These are phyloP conservation scores for Metarhizium brunneum DNA, from an alignment of 2,329 filamentous ascomycete genomes.

Conservation along the genomic window DNA sequence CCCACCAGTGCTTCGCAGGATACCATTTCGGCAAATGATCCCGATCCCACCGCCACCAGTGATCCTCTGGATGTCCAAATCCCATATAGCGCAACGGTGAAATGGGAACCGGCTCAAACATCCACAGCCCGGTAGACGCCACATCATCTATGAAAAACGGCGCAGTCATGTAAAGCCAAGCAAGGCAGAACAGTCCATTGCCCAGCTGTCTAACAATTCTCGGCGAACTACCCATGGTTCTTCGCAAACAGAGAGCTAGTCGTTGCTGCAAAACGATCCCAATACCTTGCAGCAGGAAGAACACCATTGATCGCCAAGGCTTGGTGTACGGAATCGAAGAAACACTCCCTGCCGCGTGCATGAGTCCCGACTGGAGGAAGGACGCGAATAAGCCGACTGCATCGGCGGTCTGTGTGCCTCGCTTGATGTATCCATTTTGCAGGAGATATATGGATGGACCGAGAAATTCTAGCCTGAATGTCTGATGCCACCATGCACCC, in stretches of 20 bases:
- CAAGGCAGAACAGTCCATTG: conserved; percentile 53
- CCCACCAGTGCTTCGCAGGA: conserved; percentile 53
- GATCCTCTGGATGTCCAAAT: conserved; percentile 49
- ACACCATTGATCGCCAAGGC: conserved; percentile 48
- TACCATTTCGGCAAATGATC: conserved; percentile 46
- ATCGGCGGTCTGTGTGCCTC: conserved; percentile 16
- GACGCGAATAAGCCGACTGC: conserved; percentile 24
- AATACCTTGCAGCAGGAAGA: conserved; percentile 63
- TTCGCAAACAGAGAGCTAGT: conserved; percentile 24
- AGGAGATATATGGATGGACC: conserved; percentile 45
- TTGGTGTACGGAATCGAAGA: conserved; percentile 47
- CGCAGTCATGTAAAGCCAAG: conserved; percentile 62
- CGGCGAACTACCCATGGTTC: conserved; percentile 30
- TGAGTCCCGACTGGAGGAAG: conserved; percentile 55
- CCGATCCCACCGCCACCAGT: conserved; percentile 58
- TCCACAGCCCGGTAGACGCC: conserved; percentile 62
- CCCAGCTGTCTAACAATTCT: conserved; percentile 34
- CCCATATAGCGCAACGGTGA: conserved; percentile 61
- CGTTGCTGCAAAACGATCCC: conserved; percentile 54
- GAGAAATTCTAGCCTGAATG: conserved; percentile 66
- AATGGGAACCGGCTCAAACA: conserved; percentile 73
- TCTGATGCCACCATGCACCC: conserved; percentile 86
- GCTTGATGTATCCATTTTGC: conserved; percentile 27
- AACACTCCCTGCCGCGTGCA: conserved; percentile 65
- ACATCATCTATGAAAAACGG: conserved; percentile 68